Base-by-base conservation (phyloP, 306 rosid genomes). In the Acacia acuminata region DNA sequence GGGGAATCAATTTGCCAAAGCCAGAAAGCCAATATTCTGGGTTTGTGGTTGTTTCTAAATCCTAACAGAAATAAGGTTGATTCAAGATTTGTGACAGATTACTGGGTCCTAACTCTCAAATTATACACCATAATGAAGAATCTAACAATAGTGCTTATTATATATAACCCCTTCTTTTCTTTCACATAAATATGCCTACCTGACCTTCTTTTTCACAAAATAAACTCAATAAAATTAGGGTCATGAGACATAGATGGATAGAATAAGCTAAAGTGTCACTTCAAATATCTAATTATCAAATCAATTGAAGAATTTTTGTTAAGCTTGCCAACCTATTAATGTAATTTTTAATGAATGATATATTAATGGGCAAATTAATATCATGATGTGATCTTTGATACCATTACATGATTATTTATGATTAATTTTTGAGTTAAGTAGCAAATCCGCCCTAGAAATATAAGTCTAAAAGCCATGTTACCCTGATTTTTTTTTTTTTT, bases 11-110 rank as follows among this genome's bases (percentile, higher is more conserved):
- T 82, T 79, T 84, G 68, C 55, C 71, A 84, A 76, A 85, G 83
- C 74, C 71, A 85, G 85, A 87, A 87, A 90, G 88, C 91, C 87
- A 88, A 87, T 88, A 85, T 85, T 85, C 88, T 88, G 87, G 90
- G 87, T 83, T 87, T 85, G 84, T 85, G 87, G 75, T 85, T 88
- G 88, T 83, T 79, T 84, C 63, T 69, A 76, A 76, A 63, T 82
- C 77, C 75, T 60, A 84, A 73, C 67, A 30, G 84, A 76, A 68
- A 64, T 34, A 42, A 25, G 75, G 15, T 86, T 70, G 38, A 87
- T 84, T 75, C 80, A 80, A 90, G 91, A 88, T 86, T 82, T 85
- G 81, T 86, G 77, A 82, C 60, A 71, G 82, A 86, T 77, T 82
- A 75, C 86, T 84, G 85, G 87, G 89, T 80, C 86, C 88, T 72